phyloP scores from a whole-genome alignment of 2,329 filamentous ascomycete genomes.

The Fusarium papillatum region DNA sequence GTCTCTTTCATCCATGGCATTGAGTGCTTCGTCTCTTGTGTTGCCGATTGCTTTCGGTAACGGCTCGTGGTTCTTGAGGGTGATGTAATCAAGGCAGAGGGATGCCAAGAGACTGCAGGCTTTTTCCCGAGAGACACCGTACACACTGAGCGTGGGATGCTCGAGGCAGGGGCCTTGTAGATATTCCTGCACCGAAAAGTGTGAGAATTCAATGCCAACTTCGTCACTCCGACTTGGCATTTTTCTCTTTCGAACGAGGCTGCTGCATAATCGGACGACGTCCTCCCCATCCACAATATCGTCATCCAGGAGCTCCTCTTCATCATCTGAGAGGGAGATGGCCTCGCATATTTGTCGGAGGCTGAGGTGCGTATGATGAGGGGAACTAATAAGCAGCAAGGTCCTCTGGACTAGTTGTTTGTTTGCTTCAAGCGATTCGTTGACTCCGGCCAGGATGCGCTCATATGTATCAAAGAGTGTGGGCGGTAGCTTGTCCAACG shows the following conservation, averaged over 20 bases:
- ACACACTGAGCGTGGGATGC: not conserved
- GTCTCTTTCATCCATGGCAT: not conserved
- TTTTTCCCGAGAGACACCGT: not conserved
- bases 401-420: not conserved
- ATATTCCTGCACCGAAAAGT: slow-evolving; percentile 25
- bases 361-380: fast-evolving
- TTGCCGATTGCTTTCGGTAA: not conserved
- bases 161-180: not conserved
- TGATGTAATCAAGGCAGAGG: slow-evolving; percentile 5
- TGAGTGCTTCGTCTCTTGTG: fast-evolving
- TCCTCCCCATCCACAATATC: not conserved
- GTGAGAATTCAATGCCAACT: slow-evolving; percentile 14
- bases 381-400: not conserved
- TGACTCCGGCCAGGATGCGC: not conserved
- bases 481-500: slow-evolving; percentile 8
- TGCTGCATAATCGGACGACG: slow-evolving; percentile 8
- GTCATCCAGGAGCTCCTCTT: not conserved
- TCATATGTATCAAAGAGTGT: slow-evolving; percentile 13
- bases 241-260: not conserved
- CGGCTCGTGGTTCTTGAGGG: not conserved
- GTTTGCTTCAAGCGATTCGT: not conserved
- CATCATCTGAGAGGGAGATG: not conserved
- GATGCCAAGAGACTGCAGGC: not conserved
- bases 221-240: not conserved
- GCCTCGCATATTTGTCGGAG: slow-evolving; percentile 9